Evolutionary conservation across 1,284 basidiomycete species (phyloP).

Genomic region (Polyporus tsugae): DNA sequence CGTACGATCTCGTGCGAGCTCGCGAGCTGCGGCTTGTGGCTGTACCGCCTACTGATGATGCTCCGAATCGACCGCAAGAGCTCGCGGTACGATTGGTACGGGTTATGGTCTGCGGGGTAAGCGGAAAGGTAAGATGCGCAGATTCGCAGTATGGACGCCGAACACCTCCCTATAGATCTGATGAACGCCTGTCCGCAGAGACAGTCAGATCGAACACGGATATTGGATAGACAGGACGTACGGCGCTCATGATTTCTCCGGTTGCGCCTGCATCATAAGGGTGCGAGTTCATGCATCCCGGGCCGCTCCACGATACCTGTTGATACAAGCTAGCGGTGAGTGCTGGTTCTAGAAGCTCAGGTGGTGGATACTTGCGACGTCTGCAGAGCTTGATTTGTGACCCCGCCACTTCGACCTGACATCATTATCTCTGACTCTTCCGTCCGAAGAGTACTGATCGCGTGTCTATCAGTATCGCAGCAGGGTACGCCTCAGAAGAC

Average conservation of each 20-base stretch:
- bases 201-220: neutral
- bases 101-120: conserved; percentile 56
- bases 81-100: conserved; percentile 78
- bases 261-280: conserved; percentile 84
- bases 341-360: too few relatives aligned
- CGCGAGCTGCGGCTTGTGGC: conserved; percentile 83
- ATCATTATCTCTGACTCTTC: conserved; percentile 59
- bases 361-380: conserved; percentile 50
- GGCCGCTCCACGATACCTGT: conserved; percentile 88
- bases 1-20: conserved; percentile 75
- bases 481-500: neutral
- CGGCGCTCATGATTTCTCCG: conserved; percentile 89
- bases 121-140: neutral
- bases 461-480: neutral
- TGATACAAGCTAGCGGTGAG: conserved; percentile 66
- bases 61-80: conserved; percentile 73
- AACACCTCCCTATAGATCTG: conserved; percentile 55
- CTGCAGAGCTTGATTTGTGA: conserved; percentile 51
- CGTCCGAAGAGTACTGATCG: conserved; percentile 66
- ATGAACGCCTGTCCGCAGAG: conserved; percentile 68
- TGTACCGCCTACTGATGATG: conserved; percentile 70
- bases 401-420: conserved; percentile 47
- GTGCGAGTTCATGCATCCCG: conserved; percentile 87
- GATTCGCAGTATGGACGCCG: neutral
- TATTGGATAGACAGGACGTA: conserved; percentile 43